Evolutionary conservation across 164 flowering plant species (phyloP), one percentile per base, ranked within the genome.

Genomic region (Houttuynia cordata): DNA sequence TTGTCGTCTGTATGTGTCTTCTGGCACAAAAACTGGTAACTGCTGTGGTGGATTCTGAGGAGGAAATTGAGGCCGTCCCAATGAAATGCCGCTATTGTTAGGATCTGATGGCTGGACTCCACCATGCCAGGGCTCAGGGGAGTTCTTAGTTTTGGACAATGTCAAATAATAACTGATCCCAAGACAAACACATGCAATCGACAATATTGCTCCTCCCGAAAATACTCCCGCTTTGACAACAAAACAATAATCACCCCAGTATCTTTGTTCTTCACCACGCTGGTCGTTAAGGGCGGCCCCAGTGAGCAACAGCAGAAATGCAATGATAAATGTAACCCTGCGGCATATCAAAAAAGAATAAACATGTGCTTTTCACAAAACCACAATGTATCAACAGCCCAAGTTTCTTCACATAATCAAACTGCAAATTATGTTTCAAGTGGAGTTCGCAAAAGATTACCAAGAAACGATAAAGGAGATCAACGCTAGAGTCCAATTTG

Each of bases 221-320:
- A 92, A 89, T 25, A 89, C 93, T 25, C 98, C 98, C 22, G 98
- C 83, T 67, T 87, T 92, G 25, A 92, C 88, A 53, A 89, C 93
- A 57, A 87, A 92, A 71, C 98, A 92, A 68, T 78, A 86, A 72
- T 62, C 72, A 62, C 86, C 79, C 40, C 81, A 74, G 66, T 85
- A 85, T 70, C 76, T 60, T 67, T 71, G 77, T 53, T 82, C 89
- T 58, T 73, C 75, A 1, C 80, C 88, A 49, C 76, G 93, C 65
- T 83, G 76, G 67, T 84, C 89, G 61, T 92, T 92, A 45, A 92
- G 79, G 20, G 93, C 89, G 51, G 98, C 89, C 1, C 98, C 98
- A 5, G 93, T 83, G 10, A 92, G 78, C 67, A 92, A 63, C 71
- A 92, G 74, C 41, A 92, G 96, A 73, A 92, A 87, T 15, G 89